phyloP scores from a whole-genome alignment of 345 rosid genomes.

The Salix koriyanagi region DNA sequence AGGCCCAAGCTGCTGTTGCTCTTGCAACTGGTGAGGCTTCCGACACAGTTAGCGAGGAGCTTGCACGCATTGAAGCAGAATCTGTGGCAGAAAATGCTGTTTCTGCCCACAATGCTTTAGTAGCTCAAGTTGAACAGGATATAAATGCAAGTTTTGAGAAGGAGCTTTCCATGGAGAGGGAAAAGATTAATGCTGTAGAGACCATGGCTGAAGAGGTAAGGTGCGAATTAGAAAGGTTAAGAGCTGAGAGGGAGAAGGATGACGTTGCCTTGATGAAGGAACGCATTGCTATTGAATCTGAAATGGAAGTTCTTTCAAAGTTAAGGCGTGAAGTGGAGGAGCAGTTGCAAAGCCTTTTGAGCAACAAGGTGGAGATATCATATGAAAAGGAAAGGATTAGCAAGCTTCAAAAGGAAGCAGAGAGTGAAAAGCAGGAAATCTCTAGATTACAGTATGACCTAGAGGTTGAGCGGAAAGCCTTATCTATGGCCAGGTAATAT shows the following conservation, averaged over 20 bases:
- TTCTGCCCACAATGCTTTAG: slow-evolving; percentile 64
- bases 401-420: slow-evolving; percentile 59
- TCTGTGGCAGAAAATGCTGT: slow-evolving; percentile 86
- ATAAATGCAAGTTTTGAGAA: slow-evolving; percentile 70
- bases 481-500: slow-evolving; percentile 80
- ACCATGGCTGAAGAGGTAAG: slow-evolving; percentile 83
- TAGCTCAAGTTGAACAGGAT: slow-evolving; percentile 80
- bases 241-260: slow-evolving; percentile 68
- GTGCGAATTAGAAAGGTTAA: slow-evolving; percentile 56
- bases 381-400: slow-evolving; percentile 71
- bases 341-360: slow-evolving; percentile 60
- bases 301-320: slow-evolving; percentile 73
- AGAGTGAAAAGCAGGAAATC: slow-evolving; percentile 68
- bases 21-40: slow-evolving; percentile 81
- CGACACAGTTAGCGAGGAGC: slow-evolving; percentile 74
- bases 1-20: slow-evolving; percentile 92
- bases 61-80: slow-evolving; percentile 89
- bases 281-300: slow-evolving; percentile 63
- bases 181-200: slow-evolving; percentile 62
- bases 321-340: slow-evolving; percentile 67
- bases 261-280: slow-evolving; percentile 58
- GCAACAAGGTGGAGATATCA: slow-evolving; percentile 67
- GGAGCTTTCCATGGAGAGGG: slow-evolving; percentile 65
- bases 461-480: slow-evolving; percentile 77
- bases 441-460: slow-evolving; percentile 67